Evolutionary conservation across 305 asterid genomes (phyloP).

Genomic region (Fraxinus velutina): DNA sequence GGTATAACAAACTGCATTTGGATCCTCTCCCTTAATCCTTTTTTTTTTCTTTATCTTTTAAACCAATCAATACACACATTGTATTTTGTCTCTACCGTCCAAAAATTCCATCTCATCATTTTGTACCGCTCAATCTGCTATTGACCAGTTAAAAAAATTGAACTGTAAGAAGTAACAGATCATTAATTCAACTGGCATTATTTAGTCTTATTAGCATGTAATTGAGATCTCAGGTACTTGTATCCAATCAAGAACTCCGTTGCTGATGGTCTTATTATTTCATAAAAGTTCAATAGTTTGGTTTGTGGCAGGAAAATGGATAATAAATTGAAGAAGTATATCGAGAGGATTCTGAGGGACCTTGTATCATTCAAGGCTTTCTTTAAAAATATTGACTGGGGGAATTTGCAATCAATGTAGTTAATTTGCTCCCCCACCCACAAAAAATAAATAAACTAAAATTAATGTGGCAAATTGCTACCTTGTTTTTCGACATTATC

Average conservation of each 20-base stretch:
- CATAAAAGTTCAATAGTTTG: neutral
- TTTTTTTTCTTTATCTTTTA: neutral
- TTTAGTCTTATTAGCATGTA: neutral
- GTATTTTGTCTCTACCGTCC: neutral
- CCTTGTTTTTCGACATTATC: neutral
- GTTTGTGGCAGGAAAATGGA: neutral
- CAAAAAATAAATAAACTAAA: neutral
- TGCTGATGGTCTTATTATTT: neutral
- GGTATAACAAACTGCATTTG: slow-evolving; percentile 38
- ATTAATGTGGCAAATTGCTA: neutral
- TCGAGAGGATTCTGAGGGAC: neutral
- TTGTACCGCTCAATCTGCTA: neutral
- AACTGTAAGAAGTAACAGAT: neutral
- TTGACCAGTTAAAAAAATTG: neutral
- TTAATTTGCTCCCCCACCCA: neutral
- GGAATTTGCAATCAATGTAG: neutral
- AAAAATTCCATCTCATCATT: neutral
- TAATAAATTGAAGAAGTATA: neutral
- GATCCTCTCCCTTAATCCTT: neutral
- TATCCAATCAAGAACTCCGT: neutral
- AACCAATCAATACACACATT: neutral
- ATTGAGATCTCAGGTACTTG: neutral
- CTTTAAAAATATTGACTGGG: neutral
- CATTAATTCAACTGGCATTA: neutral
- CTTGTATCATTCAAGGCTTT: neutral